A percentile compares a stretch with the other conserved stretches of the same genome.
These are phyloP conservation scores for Anthoceros angustus DNA, from an alignment of 225 moss, liverwort and hornwort genomes.

Conservation along the genomic window DNA sequence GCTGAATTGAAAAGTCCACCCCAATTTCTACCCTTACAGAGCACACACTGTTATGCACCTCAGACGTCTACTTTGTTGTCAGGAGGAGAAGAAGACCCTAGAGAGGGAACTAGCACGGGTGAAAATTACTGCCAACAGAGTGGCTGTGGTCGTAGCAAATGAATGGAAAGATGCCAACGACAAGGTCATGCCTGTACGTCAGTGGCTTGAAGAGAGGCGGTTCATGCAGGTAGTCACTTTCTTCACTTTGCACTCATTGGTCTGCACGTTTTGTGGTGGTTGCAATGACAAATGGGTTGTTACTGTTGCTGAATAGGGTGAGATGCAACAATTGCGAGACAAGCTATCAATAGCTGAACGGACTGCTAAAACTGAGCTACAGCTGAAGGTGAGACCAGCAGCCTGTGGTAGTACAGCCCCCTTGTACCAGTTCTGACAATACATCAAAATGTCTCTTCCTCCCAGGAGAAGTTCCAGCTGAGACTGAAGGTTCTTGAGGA, in stretches of 20 bases:
- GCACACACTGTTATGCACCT: neutral
- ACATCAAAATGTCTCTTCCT: neutral
- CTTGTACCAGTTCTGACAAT: neutral
- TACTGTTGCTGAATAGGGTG: conserved; percentile 35
- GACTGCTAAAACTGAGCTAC: conserved; percentile 64
- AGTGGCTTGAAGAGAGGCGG: conserved; percentile 95
- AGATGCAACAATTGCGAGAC: conserved; percentile 94
- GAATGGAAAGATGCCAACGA: conserved; percentile 99
- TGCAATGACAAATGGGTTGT: neutral
- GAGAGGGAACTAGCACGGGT: conserved; percentile 82
- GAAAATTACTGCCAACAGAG: conserved; percentile 91
- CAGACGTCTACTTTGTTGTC: conserved; percentile 1
- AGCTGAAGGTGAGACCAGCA: conserved; percentile 49
- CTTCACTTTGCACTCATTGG: neutral
- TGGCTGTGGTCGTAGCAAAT: conserved; percentile 91
- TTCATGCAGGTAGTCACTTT: conserved; percentile 61
- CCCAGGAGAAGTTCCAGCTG: conserved; percentile 87
- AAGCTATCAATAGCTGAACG: conserved; percentile 61
- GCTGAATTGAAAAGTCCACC: neutral
- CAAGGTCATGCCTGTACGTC: conserved; percentile 98
- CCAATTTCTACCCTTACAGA: neutral
- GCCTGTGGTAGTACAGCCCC: neutral
- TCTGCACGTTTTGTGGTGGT: neutral
- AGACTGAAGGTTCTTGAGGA: conserved; percentile 92
- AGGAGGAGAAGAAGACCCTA: conserved; percentile 89